Evolutionary conservation across 352 stramenopile species (phyloP).

Genomic region (Pythium aquatile): DNA sequence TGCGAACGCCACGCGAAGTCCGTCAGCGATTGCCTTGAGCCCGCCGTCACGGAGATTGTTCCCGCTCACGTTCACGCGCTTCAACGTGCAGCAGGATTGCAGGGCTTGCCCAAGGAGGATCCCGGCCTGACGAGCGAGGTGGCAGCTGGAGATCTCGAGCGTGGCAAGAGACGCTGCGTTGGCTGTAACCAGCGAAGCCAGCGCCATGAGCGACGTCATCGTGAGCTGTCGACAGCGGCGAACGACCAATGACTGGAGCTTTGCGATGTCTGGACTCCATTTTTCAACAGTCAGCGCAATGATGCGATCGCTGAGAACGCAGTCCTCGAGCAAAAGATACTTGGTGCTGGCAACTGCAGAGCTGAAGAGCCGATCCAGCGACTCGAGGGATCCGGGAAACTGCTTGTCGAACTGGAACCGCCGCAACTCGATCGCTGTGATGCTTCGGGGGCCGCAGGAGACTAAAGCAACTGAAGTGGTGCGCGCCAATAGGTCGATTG

Average conservation of each 20-base stretch:
- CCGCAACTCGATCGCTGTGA: slow-evolving; percentile 11
- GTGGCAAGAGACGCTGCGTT: slow-evolving; percentile 36
- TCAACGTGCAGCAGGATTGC: slow-evolving; percentile 31
- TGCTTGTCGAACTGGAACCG: slow-evolving; percentile 17
- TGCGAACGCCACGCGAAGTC: slow-evolving; percentile 13
- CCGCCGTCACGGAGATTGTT: slow-evolving; percentile 62
- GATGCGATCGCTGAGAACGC: slow-evolving; percentile 41
- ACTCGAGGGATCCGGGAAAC: slow-evolving; percentile 28
- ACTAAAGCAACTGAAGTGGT: background rate
- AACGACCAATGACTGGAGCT: slow-evolving; percentile 21
- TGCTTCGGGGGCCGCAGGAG: background rate
- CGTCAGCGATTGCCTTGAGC: slow-evolving; percentile 47
- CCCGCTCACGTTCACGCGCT: slow-evolving; percentile 36
- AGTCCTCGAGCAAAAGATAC: slow-evolving; percentile 40
- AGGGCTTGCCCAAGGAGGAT: slow-evolving; percentile 64
- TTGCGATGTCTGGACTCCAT: slow-evolving; percentile 25
- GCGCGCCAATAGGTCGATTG: slow-evolving; percentile 7
- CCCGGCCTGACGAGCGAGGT: slow-evolving; percentile 49
- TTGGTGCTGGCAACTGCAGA: slow-evolving; percentile 8
- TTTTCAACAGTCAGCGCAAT: slow-evolving; percentile 30
- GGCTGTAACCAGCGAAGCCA: slow-evolving; percentile 35
- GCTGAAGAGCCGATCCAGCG: slow-evolving; percentile 13
- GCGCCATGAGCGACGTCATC: slow-evolving; percentile 59
- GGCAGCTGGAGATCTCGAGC: slow-evolving; percentile 51
- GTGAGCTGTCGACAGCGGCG: slow-evolving; percentile 44